Evolutionary conservation across 1,284 basidiomycete genomes (phyloP).

Genomic region (Uromyces viciae-fabae): DNA sequence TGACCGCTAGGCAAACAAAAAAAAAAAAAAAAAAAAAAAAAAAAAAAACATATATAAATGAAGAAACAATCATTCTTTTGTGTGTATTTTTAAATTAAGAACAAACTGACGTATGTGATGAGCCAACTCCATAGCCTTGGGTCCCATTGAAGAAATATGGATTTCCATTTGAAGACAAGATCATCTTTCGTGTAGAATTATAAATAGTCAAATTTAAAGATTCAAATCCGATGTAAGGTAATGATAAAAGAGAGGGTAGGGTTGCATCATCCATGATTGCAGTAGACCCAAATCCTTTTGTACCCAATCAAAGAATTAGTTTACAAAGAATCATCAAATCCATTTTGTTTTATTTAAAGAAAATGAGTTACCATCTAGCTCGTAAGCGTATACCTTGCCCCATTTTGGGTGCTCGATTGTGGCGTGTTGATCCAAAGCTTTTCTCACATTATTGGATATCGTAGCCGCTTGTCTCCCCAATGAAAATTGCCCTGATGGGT

Average conservation of each 20-base stretch:
- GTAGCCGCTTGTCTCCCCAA: neutral
- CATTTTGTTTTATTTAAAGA: slow-evolving; percentile 26
- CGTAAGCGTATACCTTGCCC: slow-evolving; percentile 50
- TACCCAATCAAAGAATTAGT: neutral
- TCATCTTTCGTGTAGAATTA: slow-evolving; percentile 48
- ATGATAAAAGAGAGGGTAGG: slow-evolving; percentile 50
- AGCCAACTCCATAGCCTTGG: slow-evolving; percentile 49
- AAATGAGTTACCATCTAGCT: slow-evolving; percentile 49
- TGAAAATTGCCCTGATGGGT: neutral
- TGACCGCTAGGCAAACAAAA: neutral
- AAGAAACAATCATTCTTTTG: too few relatives aligned
- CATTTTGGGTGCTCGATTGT: neutral
- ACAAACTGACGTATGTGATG: slow-evolving; percentile 50
- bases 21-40: neutral
- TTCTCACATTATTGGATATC: neutral
- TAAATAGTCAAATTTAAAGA: slow-evolving; percentile 47
- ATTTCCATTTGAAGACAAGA: slow-evolving; percentile 47
- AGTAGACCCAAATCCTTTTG: slow-evolving; percentile 22
- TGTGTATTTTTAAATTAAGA: too few relatives aligned
- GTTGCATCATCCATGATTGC: slow-evolving; percentile 52
- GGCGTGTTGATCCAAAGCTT: neutral
- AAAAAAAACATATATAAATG: neutral
- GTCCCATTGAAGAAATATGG: slow-evolving; percentile 50
- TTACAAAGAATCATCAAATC: slow-evolving; percentile 42
- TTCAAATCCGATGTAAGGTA: slow-evolving; percentile 50